phyloP scores from a whole-genome alignment of 805 yeast genomes.

The Grigorovia transvaalensis region DNA sequence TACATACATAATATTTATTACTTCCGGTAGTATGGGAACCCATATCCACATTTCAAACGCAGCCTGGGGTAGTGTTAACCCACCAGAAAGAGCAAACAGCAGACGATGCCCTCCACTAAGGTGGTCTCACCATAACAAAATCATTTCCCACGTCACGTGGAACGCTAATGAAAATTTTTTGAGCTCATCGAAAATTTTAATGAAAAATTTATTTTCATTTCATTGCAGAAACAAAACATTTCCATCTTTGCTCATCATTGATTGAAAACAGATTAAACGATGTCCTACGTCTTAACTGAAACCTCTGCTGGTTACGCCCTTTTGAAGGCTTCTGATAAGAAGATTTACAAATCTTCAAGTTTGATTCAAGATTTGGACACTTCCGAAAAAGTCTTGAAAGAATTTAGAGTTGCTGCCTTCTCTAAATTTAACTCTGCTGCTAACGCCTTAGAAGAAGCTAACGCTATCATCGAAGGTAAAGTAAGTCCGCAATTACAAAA shows the following conservation, averaged over 20 bases:
- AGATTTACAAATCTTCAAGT: constrained; percentile 76
- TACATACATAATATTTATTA: too few species aligned
- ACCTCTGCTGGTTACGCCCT: constrained; percentile 99
- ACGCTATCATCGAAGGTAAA: constrained; percentile 84
- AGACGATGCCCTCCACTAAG: too few species aligned
- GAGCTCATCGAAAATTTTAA: constrained; percentile 23
- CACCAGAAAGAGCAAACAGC: too few species aligned
- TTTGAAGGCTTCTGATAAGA: constrained; percentile 94
- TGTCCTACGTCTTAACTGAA: constrained; percentile 90
- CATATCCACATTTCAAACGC: too few species aligned
- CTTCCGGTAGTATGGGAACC: background rate
- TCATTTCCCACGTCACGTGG: background rate
- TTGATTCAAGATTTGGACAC: constrained; percentile 68
- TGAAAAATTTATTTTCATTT: background rate
- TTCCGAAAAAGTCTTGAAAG: constrained; percentile 76
- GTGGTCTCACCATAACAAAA: too few species aligned
- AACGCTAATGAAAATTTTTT: constrained; percentile 8
- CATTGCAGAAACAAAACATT: background rate
- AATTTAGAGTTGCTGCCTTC: constrained; percentile 89
- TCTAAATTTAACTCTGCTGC: constrained; percentile 93
- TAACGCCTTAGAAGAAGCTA: constrained; percentile 91
- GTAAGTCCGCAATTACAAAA: constrained; percentile 77
- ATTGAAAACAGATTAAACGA: constrained; percentile 15
- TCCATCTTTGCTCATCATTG: background rate
- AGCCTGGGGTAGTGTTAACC: too few species aligned